Conservation (phyloP, 2,329 filamentous ascomycete species). For the Coniochaeta sp. region DNA sequence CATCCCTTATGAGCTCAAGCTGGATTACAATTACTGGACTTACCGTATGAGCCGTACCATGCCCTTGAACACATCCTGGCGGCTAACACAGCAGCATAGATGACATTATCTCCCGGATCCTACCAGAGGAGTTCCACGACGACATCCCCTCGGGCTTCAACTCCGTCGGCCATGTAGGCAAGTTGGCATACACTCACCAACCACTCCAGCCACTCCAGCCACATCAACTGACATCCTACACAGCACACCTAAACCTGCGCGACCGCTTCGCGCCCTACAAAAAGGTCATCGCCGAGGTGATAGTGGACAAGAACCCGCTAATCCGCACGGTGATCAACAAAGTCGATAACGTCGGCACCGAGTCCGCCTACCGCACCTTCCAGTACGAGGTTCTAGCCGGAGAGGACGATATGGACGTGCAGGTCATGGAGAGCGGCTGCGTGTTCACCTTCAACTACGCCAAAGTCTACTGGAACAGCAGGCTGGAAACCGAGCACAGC, state of each 20-base stretch:
- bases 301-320: slow-evolving; percentile 80
- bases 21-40: slow-evolving; percentile 82
- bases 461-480: slow-evolving; percentile 97
- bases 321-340: slow-evolving; percentile 95
- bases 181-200: slow-evolving; percentile 35
- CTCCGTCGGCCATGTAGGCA: slow-evolving; percentile 69
- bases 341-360: slow-evolving; percentile 75
- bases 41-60: slow-evolving; percentile 50
- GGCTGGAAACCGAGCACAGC: slow-evolving; percentile 82
- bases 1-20: slow-evolving; percentile 64
- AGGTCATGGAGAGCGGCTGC: slow-evolving; percentile 74
- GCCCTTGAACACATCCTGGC: neutral
- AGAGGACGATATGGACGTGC: slow-evolving; percentile 73
- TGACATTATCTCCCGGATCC: slow-evolving; percentile 74
- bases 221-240: slow-evolving; percentile 11
- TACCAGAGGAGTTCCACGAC: slow-evolving; percentile 71
- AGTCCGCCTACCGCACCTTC: slow-evolving; percentile 86
- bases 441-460: slow-evolving; percentile 89
- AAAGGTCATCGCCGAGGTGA: slow-evolving; percentile 71
- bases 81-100: slow-evolving; percentile 32
- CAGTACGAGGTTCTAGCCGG: slow-evolving; percentile 84
- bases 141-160: slow-evolving; percentile 85
- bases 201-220: neutral
- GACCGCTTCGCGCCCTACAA: slow-evolving; percentile 81
- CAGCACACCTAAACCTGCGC: slow-evolving; percentile 84